These are phyloP conservation scores for Claviceps sp. DNA, from an alignment of 2,329 filamentous ascomycete genomes.

Conservation along the genomic window DNA sequence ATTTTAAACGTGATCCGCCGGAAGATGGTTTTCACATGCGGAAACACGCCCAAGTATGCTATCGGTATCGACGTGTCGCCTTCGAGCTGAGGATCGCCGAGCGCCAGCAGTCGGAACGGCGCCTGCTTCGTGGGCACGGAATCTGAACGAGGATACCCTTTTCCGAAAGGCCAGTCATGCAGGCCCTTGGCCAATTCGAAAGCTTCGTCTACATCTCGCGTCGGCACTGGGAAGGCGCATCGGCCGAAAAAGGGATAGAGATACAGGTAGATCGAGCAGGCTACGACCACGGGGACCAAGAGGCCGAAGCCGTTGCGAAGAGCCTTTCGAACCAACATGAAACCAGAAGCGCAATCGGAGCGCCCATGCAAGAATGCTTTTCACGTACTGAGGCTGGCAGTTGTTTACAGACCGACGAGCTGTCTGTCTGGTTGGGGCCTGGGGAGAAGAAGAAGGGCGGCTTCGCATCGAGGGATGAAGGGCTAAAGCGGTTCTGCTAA, in stretches of 20 bases:
- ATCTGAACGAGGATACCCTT: constrained; percentile 10
- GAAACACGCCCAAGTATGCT: constrained; percentile 37
- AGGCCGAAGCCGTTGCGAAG: constrained; percentile 44
- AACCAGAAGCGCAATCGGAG: constrained; percentile 21
- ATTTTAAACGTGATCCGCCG: constrained; percentile 35
- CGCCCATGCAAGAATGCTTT: background rate
- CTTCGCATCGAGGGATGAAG: background rate
- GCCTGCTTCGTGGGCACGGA: constrained; percentile 29
- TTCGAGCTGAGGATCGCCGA: constrained; percentile 89
- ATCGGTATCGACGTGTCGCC: constrained; percentile 73
- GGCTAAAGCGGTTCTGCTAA: background rate
- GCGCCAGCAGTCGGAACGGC: constrained; percentile 74
- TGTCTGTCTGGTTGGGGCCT: background rate
- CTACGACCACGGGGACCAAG: constrained; percentile 48
- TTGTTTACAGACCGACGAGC: background rate
- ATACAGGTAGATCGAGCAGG: constrained; percentile 68
- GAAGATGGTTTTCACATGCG: constrained; percentile 35
- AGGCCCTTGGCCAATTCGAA: constrained; percentile 25
- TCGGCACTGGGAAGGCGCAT: constrained; percentile 62
- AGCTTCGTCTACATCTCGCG: constrained; percentile 18
- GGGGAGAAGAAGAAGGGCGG: background rate
- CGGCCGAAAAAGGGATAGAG: constrained; percentile 69
- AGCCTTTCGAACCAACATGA: constrained; percentile 39
- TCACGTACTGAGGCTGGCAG: background rate
- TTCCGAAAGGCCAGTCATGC: constrained; percentile 25